Evolutionary conservation across 208 protist genomes (phyloP), one percentile per base, ranked within the genome.

Genomic region (Trypanosoma vivax): DNA sequence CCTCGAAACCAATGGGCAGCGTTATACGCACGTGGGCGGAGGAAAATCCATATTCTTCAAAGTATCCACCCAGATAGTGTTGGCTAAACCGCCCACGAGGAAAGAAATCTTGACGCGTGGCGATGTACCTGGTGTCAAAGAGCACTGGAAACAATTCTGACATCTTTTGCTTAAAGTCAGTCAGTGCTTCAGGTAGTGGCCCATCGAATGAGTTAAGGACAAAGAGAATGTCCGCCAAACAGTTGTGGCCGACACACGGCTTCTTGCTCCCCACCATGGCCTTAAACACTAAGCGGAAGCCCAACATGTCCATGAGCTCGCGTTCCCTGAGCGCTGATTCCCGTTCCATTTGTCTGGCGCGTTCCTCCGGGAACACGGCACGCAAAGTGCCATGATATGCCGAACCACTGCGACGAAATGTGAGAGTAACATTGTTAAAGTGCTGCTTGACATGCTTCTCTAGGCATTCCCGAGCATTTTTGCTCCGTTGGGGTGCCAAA

Each of bases 231-330:
- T 91, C 83, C 16, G 79, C 73, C 51, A 82, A 79, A 65, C 73
- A 88, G 62, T 91, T 88, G 64, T 91, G 83, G 37, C 79, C 83
- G 11, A 91, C 79, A 40, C 70, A 79, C 21, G 83, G 79, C 46
- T 88, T 88, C 51, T 42, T 14, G 55, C 68, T 77, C 45, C 66
- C 57, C 41, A 79, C 70, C 46, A 91, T 54, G 40, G 70, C 76
- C 14, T 65, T 50, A 45, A 81, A 91, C 11, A 88, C 65, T 39
- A 81, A 59, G 19, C 76, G 80, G 54, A 88, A 84, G 19, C 80
- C 80, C 11, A 88, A 38, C 57, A 72, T 64, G 60, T 82, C 67
- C n/a, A 75, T 40, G 51, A 65, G 10, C 34, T 68, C 60, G 24
- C 76, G 70, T 39, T 65, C 47, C 24, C 52, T 28, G 6, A 43